Base-by-base conservation (phyloP, 2,329 filamentous ascomycete genomes). In the Lachnellula hyalina region DNA sequence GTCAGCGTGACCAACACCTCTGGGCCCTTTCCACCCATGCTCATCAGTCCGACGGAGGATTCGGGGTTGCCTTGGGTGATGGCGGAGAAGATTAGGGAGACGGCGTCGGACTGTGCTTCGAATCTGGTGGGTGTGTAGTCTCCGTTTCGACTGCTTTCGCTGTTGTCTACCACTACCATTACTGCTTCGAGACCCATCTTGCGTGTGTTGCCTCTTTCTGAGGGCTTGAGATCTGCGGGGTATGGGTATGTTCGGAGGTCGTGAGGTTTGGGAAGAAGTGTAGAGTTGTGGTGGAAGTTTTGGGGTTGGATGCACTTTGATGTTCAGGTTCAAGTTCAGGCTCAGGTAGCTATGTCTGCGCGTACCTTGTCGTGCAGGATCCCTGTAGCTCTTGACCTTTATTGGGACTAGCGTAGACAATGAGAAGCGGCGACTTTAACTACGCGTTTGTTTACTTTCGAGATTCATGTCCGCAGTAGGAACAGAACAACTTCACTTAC, bases 121-220 rank as follows among this genome's bases (percentile, higher is more conserved):
- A 92, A 99, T 74, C 94, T 85, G 64, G 92, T 95, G 56, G 94
- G 93, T 70, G 89, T 88, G 73, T 80, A 82, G 73, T 99, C 94
- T 71, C 95, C 94, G 76, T 99, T 99, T 72, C 94, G 86, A 79
- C 90, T 96, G 77, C 89, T 92, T 79, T 99, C 94, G 79, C 92
- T 96, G 81, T 97, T 99, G 82, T 99, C 94, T 69, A 97, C 90
- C 81, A 97, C 86, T 74, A 99, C 90, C 92, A 99, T 97, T 61
- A 96, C 95, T 77, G 94, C 95, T 85, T 99, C 94, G 75, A 99
- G 86, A 76, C 87, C 89, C 94, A 99, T 99, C 70, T 81, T 92
- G 84, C 73, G 75, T 73, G 73, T 67, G 61, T 60, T 59, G 57
- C 47, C 48, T 63, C 51, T 52, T 12, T 23, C 21, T 15, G 45